Conservation (phyloP, 2,329 filamentous ascomycete genomes). For the Chrysoporthe cubensis region DNA sequence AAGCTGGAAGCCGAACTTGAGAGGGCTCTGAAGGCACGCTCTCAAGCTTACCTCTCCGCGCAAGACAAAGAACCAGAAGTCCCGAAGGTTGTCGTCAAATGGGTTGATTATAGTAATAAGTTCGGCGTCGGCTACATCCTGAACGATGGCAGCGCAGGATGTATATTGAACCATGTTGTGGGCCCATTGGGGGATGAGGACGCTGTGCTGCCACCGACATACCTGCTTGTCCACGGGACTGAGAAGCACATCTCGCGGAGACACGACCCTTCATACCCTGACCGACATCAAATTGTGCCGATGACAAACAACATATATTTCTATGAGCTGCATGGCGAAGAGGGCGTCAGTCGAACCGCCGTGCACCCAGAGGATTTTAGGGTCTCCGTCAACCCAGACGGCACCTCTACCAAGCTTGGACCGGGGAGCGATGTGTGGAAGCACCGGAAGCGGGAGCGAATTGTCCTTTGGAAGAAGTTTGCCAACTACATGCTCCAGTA, state of each 20-base stretch:
- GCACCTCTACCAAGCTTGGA: slow-evolving; percentile 63
- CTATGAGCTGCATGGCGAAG: slow-evolving; percentile 71
- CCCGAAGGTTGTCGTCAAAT: slow-evolving; percentile 72
- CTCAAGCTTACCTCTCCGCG: slow-evolving; percentile 63
- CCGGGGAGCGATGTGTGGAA: slow-evolving; percentile 68
- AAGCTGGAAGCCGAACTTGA: slow-evolving; percentile 65
- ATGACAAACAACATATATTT: slow-evolving; percentile 71
- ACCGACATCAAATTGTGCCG: slow-evolving; percentile 65
- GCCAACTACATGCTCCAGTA: slow-evolving; percentile 69
- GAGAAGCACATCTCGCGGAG: slow-evolving; percentile 70
- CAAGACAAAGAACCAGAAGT: slow-evolving; percentile 58
- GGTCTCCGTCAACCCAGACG: slow-evolving; percentile 58
- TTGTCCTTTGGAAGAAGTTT: slow-evolving; percentile 74
- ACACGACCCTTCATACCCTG: slow-evolving; percentile 57
- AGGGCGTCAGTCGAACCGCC: slow-evolving; percentile 65
- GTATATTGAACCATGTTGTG: slow-evolving; percentile 63
- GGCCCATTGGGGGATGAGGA: slow-evolving; percentile 53
- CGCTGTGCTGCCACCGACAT: slow-evolving; percentile 67
- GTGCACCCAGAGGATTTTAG: slow-evolving; percentile 67
- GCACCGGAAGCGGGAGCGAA: slow-evolving; percentile 67
- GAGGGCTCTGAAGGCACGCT: slow-evolving; percentile 64
- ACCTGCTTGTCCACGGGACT: slow-evolving; percentile 72
- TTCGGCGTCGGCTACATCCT: slow-evolving; percentile 84
- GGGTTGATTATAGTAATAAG: slow-evolving; percentile 89
- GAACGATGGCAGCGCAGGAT: slow-evolving; percentile 80